A percentile compares a stretch with the other conserved stretches of the same genome.
phyloP scores from a whole-genome alignment of 345 rosid species.

The Sisymbrium altissimum region DNA sequence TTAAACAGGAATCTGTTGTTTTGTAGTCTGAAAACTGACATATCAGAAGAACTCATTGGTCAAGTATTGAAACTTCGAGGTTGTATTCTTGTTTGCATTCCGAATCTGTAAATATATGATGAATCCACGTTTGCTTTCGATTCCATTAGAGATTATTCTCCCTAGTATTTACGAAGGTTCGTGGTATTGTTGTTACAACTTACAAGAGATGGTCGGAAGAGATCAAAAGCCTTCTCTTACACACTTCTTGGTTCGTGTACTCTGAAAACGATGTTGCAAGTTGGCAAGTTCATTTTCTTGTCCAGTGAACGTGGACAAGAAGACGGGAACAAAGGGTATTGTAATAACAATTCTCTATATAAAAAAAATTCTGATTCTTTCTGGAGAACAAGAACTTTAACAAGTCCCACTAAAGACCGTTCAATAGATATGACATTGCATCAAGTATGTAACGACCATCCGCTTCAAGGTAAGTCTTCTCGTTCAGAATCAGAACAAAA shows the following conservation, averaged over 20 bases:
- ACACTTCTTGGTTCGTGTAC: background rate
- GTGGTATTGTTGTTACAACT: background rate
- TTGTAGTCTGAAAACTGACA: conserved; percentile 43
- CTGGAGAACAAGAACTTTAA: conserved; percentile 1
- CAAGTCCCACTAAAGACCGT: conserved; percentile 6
- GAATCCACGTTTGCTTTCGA: conserved; percentile 16
- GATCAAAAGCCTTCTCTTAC: background rate
- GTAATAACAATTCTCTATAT: background rate
- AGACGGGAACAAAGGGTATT: background rate
- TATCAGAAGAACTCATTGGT: conserved; percentile 34
- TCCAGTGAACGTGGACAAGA: conserved; percentile 3
- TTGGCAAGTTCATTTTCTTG: background rate
- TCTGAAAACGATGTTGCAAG: background rate
- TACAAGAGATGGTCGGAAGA: background rate
- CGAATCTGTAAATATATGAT: conserved; percentile 41
- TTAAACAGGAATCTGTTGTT: conserved; percentile 21
- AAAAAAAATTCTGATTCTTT: conserved; percentile 3
- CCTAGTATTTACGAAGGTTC: background rate
- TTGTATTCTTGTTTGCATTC: conserved; percentile 27
- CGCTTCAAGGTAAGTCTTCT: conserved; percentile 13
- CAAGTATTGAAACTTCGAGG: conserved; percentile 21
- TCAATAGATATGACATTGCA: conserved; percentile 19
- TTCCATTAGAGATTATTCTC: background rate
- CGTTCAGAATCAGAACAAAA: conserved; percentile 32
- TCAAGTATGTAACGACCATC: conserved; percentile 8